Percentiles rank a stretch among this genome's conserved stretches.
These are phyloP conservation scores for Rhamnella rubrinervis DNA, from an alignment of 331 rosid species.

Conservation along the genomic window DNA sequence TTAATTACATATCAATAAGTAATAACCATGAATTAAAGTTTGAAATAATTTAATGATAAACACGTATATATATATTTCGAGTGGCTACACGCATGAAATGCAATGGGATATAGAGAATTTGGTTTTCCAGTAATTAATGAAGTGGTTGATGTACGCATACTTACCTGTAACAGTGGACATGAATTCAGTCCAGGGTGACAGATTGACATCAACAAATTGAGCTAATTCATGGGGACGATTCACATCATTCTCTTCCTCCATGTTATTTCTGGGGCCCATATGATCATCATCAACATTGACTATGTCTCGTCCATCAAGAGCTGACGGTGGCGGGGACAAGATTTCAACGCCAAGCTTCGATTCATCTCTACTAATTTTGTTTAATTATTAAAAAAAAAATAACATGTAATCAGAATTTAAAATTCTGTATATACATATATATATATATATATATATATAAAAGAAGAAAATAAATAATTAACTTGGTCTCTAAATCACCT, in stretches of 20 bases:
- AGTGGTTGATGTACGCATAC: not conserved
- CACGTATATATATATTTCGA: too few relatives aligned
- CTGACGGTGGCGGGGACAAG: slow-evolving; percentile 25
- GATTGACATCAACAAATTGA: slow-evolving; percentile 25
- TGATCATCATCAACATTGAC: slow-evolving; percentile 18
- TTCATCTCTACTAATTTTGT: slow-evolving; percentile 31
- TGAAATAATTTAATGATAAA: too few relatives aligned
- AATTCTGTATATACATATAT: not conserved
- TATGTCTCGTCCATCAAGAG: slow-evolving; percentile 24
- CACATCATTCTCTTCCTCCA: slow-evolving; percentile 7
- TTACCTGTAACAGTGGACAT: slow-evolving; percentile 27
- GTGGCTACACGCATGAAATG: too few relatives aligned
- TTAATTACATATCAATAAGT: too few relatives aligned
- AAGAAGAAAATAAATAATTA: not conserved
- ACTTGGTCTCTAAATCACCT: slow-evolving; percentile 27
- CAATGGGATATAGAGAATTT: too few relatives aligned
- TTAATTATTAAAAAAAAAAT: too few relatives aligned
- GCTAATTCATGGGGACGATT: slow-evolving; percentile 27
- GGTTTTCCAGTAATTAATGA: too few relatives aligned
- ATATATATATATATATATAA: accelerated
- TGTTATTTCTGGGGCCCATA: slow-evolving; percentile 12
- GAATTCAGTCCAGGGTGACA: slow-evolving; percentile 38
- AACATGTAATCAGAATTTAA: too few relatives aligned
- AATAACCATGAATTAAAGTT: too few relatives aligned
- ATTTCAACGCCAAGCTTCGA: slow-evolving; percentile 25